Evolutionary conservation across 2,329 filamentous ascomycete species (phyloP).

Genomic region (Claviceps spartinae): DNA sequence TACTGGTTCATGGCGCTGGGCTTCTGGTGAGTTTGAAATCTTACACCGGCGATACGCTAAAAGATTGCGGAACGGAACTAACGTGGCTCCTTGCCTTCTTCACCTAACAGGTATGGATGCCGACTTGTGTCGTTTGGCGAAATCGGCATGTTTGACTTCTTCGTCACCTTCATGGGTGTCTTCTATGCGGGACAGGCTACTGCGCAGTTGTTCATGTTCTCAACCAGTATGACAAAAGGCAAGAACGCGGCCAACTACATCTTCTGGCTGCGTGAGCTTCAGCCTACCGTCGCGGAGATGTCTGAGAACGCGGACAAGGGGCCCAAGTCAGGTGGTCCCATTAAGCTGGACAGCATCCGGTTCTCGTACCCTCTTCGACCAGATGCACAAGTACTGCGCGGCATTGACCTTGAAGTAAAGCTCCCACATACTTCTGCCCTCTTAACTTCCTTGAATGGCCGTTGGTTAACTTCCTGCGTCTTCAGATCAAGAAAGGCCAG

Average conservation of each 20-base stretch:
- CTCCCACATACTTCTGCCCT: too few species aligned
- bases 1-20: slow-evolving; percentile 22
- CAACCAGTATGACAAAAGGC: slow-evolving; percentile 40
- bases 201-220: slow-evolving; percentile 30
- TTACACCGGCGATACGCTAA: not conserved
- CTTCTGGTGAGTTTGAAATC: slow-evolving; percentile 19
- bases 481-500: slow-evolving; percentile 29
- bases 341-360: slow-evolving; percentile 40
- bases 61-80: not conserved
- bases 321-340: slow-evolving; percentile 18
- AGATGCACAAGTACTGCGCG: slow-evolving; percentile 25
- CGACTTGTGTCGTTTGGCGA: slow-evolving; percentile 25
- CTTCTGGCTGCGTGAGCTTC: slow-evolving; percentile 30
- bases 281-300: slow-evolving; percentile 28
- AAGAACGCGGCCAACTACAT: slow-evolving; percentile 35
- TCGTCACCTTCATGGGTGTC: slow-evolving; percentile 38
- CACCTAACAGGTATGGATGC: slow-evolving; percentile 19
- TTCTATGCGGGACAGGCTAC: slow-evolving; percentile 31
- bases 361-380: slow-evolving; percentile 48
- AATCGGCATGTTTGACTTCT: slow-evolving; percentile 37
- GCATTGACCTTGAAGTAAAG: slow-evolving; percentile 25
- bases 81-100: not conserved
- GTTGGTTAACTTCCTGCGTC: too few species aligned
- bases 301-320: slow-evolving; percentile 23
- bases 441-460: too few species aligned